Evolutionary conservation across 768 basidiomycete species (phyloP).

Genomic region (Lyophyllum decastes): DNA sequence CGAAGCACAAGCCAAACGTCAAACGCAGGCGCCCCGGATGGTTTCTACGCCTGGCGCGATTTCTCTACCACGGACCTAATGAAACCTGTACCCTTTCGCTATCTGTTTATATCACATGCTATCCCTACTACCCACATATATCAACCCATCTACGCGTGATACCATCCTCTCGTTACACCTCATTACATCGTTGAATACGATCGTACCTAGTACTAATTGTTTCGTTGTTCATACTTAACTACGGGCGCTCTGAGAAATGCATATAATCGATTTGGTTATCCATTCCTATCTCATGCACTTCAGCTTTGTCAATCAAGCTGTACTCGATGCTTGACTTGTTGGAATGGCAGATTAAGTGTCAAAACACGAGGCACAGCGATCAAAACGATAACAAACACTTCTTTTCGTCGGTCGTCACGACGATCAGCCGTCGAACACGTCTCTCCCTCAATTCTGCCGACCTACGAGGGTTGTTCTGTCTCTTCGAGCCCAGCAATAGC

Average conservation of each 20-base stretch:
- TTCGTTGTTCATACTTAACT: not conserved
- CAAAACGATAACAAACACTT: too few species aligned
- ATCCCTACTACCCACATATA: not conserved
- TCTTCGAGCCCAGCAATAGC: too few species aligned
- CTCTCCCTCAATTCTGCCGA: too few species aligned
- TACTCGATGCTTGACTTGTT: too few species aligned
- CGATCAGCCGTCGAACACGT: too few species aligned
- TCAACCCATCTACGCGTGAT: not conserved
- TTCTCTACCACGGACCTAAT: slow-evolving; percentile 21
- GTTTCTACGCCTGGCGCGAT: slow-evolving; percentile 24
- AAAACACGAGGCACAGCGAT: too few species aligned
- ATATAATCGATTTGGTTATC: not conserved
- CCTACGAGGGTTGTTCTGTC: too few species aligned
- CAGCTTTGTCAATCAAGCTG: too few species aligned
- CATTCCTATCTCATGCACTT: not conserved
- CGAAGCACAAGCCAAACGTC: slow-evolving; percentile 70
- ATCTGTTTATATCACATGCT: not conserved
- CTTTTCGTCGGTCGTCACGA: too few species aligned
- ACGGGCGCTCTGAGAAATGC: slow-evolving; percentile 1
- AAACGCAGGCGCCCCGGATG: slow-evolving; percentile 42
- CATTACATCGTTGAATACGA: not conserved
- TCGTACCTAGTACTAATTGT: not conserved
- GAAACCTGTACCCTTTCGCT: not conserved
- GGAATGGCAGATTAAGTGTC: too few species aligned
- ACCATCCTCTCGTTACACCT: not conserved